These are phyloP conservation scores for Chamaenerion angustifolium DNA, from an alignment of 345 rosid species.

Conservation along the genomic window DNA sequence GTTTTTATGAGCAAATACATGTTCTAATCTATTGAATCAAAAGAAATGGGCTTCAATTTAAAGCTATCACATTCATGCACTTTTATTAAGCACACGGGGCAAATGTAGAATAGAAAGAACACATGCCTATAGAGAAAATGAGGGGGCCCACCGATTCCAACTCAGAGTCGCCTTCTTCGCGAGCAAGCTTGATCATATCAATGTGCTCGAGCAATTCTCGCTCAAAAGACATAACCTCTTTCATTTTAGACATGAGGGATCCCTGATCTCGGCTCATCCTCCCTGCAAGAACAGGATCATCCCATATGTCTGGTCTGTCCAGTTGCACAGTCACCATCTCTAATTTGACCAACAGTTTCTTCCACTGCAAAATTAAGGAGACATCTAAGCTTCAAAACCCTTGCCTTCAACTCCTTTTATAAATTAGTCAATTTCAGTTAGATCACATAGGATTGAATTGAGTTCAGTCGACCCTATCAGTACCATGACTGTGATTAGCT, in stretches of 20 bases:
- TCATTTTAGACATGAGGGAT: slow-evolving; percentile 49
- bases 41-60: no score
- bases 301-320: slow-evolving; percentile 69
- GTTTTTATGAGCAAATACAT: no score
- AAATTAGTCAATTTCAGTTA: no score
- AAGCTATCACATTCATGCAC: neutral
- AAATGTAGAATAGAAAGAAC: slow-evolving; percentile 3
- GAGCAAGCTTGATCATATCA: slow-evolving; percentile 88
- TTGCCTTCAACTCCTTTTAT: neutral
- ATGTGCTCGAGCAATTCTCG: slow-evolving; percentile 78
- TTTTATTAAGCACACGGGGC: slow-evolving; percentile 7
- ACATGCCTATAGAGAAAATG: slow-evolving; percentile 64
- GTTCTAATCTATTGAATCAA: no score
- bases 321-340: slow-evolving; percentile 51
- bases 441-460: no score
- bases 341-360: slow-evolving; percentile 48
- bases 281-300: slow-evolving; percentile 77
- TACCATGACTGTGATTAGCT: no score
- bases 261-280: slow-evolving; percentile 89
- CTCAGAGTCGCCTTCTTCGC: slow-evolving; percentile 75
- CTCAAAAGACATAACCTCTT: slow-evolving; percentile 64
- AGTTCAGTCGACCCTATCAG: no score
- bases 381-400: neutral
- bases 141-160: slow-evolving; percentile 81
- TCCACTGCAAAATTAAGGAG: slow-evolving; percentile 43